Evolutionary conservation across 2,329 filamentous ascomycete genomes (phyloP), one percentile per base, ranked within the genome.

Genomic region (Niveomyces coronatus): DNA sequence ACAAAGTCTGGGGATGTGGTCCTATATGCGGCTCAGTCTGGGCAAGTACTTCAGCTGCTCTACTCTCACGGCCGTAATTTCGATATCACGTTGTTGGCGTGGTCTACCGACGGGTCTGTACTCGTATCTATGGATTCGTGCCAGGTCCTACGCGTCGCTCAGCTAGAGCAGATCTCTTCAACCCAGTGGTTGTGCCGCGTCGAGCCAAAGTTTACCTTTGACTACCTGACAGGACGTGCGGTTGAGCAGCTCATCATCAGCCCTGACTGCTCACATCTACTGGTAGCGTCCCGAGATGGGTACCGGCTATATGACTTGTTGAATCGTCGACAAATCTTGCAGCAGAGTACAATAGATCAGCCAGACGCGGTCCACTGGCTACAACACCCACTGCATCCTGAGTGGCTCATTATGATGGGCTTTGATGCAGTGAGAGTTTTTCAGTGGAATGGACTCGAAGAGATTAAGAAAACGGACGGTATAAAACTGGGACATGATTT

Each of bases 231-330:
- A 10, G 4, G 20, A 19, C 23, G 33, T 8, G 14, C 15, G n/a
- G 33, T 35, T 5, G 7, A 22, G 14, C 33, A 35, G 11, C 23
- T 35, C n/a, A 22, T 35, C 9, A 34, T 34, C 15, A 34, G 31
- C 14, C 19, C 31, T 4, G 31, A 34, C 15, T 13, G 31, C 4
- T 24, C 31, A 15, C 22, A 14, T 3, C 4, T 24, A 15, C 4
- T 34, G 5, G 31, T 11, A 3, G 23, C 31, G 3, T 34, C n/a
- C 10, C 31, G 15, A 15, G 20, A 13, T 4, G 9, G 8, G 23
- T 20, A 34, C n/a, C 23, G 8, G 15, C 4, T 34, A n/a, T 15
- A 24, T 5, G 14, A 34, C 14, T 9, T 34, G 11, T 9, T 34
- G 11, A 24, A 14, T 9, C 16, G 13, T n/a, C 19, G 31, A 24